Percentiles rank a stretch among this genome's conserved stretches.
Evolutionary conservation across 805 yeast genomes (phyloP).

Genomic region (Jamesozyma rosinii): DNA sequence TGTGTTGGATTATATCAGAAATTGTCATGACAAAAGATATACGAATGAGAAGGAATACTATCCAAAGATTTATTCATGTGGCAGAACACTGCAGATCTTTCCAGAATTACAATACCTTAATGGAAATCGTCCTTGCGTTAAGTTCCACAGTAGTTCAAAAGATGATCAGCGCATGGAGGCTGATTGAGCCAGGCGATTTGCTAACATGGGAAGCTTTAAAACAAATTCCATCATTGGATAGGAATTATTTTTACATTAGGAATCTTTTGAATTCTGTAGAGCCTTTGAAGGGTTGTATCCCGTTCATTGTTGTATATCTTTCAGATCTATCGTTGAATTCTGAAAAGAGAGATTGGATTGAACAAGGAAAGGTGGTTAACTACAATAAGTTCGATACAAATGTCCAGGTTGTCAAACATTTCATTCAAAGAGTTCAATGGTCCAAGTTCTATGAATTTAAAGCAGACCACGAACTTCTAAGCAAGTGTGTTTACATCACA

Average conservation of each 20-base stretch:
- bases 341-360: slow-evolving; percentile 31
- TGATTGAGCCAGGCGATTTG: slow-evolving; percentile 63
- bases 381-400: slow-evolving; percentile 69
- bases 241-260: slow-evolving; percentile 63
- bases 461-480: slow-evolving; percentile 53
- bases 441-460: slow-evolving; percentile 54
- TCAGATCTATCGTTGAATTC: slow-evolving; percentile 71
- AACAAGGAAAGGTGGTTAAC: slow-evolving; percentile 44
- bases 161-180: slow-evolving; percentile 63
- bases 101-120: slow-evolving; percentile 79
- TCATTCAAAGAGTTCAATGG: slow-evolving; percentile 81
- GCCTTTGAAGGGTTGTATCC: slow-evolving; percentile 70
- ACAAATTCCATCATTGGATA: slow-evolving; percentile 61
- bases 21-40: slow-evolving; percentile 58
- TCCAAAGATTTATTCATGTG: slow-evolving; percentile 80
- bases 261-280: slow-evolving; percentile 40
- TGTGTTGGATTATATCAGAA: slow-evolving; percentile 88
- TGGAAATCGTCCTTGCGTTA: slow-evolving; percentile 79
- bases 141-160: slow-evolving; percentile 54
- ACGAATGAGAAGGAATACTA: slow-evolving; percentile 52
- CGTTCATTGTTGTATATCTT: slow-evolving; percentile 78
- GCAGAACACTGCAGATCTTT: slow-evolving; percentile 63
- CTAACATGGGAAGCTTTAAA: slow-evolving; percentile 59
- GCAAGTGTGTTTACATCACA: slow-evolving; percentile 76
- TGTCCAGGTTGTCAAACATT: slow-evolving; percentile 65